These are phyloP conservation scores for Prunus kanzakura DNA, from an alignment of 306 rosid genomes.

Conservation along the genomic window DNA sequence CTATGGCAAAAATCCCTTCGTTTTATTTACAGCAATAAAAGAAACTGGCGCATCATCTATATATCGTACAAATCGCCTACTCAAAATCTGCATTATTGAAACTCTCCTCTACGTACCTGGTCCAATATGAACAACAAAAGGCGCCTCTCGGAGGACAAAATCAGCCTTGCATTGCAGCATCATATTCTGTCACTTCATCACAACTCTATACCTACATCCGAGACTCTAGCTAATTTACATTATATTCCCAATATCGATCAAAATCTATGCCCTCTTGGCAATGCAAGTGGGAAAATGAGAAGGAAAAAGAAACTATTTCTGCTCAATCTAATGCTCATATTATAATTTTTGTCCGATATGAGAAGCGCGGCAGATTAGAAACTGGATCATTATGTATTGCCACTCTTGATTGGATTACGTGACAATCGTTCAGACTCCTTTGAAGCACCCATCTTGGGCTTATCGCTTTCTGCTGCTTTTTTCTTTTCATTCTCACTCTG, in stretches of 20 bases:
- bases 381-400: conserved; percentile 42
- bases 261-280: not conserved
- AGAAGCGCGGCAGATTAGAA: not conserved
- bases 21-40: conserved; percentile 22
- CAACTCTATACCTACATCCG: not conserved
- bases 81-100: not conserved
- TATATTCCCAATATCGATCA: not conserved
- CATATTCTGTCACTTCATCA: not conserved
- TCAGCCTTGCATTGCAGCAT: conserved; percentile 19
- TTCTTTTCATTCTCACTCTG: conserved; percentile 70
- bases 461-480: conserved; percentile 59
- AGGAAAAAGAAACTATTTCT: not conserved
- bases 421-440: conserved; percentile 42
- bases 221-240: conserved; percentile 5
- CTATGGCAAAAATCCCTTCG: not conserved
- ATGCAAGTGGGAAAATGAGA: not conserved
- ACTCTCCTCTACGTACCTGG: not conserved
- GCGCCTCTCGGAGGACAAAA: conserved; percentile 1
- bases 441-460: conserved; percentile 33
- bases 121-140: not conserved
- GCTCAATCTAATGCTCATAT: not conserved
- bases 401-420: conserved; percentile 40
- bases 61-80: not conserved
- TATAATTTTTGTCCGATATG: not conserved
- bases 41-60: conserved; percentile 9